Evolutionary conservation across 345 rosid species (phyloP), one percentile per base, ranked within the genome.

Genomic region (Eutrema yunnanense): DNA sequence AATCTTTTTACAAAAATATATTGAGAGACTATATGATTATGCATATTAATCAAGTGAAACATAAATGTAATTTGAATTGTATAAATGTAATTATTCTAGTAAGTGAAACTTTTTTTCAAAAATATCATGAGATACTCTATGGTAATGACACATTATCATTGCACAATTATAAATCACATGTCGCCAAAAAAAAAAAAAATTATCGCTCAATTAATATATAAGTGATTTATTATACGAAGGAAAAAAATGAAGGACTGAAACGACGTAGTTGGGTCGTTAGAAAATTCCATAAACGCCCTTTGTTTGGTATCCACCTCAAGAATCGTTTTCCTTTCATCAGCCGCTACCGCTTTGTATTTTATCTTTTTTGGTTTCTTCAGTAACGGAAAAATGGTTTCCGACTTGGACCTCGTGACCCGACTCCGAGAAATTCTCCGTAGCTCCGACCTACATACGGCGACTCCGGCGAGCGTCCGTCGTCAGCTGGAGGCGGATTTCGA

Each of bases 361-460:
- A 0, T 53, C 36, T 3, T 13, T 7, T 57, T 34, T 33, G 2
- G 2, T 22, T 60, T 54, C 32, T 47, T 58, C 61, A 26, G 36
- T 57, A 67, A 76, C 74, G 54, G 62, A 71, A 51, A 62, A 66
- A 87, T 88, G 96, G 89, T 83, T 11, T 82, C 90, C 56, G 97
- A 92, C 63, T 67, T 81, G 57, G 98, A 90, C 72, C 84, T 90
- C 33, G 86, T 75, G 77, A 71, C 73, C 71, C 92, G 91, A 37
- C 96, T 92, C 75, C 85, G 83, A 63, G 88, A 92, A 53, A 81
- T 90, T 51, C 90, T 92, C 54, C 65, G 72, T 52, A 73, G 62
- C 46, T 86, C 96, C 64, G 93, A 92, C 96, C 90, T 90, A 0
- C 79, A 90, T 32, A 90, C 82, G 57, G 79, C 96, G 63, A 92